Conservation (phyloP, 2,329 filamentous ascomycete species). For the Hortaea sp. region DNA sequence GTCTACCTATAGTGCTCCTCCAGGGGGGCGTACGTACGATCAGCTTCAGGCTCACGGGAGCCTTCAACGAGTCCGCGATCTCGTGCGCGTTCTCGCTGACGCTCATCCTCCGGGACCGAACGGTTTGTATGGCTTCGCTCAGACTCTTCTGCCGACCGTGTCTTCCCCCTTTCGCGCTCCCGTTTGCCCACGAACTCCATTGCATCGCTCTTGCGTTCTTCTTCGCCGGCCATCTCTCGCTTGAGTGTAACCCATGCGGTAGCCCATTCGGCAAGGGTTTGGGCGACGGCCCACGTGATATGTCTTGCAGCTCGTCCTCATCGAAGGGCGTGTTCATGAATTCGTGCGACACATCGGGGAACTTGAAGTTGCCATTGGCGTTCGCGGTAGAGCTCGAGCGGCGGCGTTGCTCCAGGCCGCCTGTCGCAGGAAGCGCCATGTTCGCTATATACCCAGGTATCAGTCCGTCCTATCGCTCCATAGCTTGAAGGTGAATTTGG, state of each 20-base stretch:
- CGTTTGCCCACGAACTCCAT: constrained; percentile 36
- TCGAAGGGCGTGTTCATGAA: constrained; percentile 3
- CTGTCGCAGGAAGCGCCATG: constrained; percentile 20
- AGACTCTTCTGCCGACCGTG: constrained; percentile 77
- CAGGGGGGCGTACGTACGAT: constrained; percentile 50
- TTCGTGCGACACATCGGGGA: constrained; percentile 36
- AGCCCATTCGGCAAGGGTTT: constrained; percentile 22
- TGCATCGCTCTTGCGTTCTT: constrained; percentile 23
- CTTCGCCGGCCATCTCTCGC: constrained; percentile 53
- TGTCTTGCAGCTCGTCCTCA: constrained; percentile 12
- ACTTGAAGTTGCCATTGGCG: constrained; percentile 25
- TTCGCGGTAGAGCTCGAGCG: constrained; percentile 16
- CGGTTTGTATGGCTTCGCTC: constrained; percentile 74
- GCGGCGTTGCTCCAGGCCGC: constrained; percentile 14
- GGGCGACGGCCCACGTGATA: constrained; percentile 19
- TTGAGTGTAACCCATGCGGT: constrained; percentile 26
- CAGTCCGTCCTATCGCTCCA: neutral
- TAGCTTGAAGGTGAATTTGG: neutral
- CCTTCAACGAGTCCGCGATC: constrained; percentile 80
- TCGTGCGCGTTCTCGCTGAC: constrained; percentile 90
- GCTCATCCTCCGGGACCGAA: constrained; percentile 70
- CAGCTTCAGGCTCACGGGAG: constrained; percentile 78
- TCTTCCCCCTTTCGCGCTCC: constrained; percentile 30
- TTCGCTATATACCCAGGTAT: neutral
- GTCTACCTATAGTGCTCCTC: neutral